Conservation (phyloP, 768 basidiomycete genomes). For the Termitomyces sp. region DNA sequence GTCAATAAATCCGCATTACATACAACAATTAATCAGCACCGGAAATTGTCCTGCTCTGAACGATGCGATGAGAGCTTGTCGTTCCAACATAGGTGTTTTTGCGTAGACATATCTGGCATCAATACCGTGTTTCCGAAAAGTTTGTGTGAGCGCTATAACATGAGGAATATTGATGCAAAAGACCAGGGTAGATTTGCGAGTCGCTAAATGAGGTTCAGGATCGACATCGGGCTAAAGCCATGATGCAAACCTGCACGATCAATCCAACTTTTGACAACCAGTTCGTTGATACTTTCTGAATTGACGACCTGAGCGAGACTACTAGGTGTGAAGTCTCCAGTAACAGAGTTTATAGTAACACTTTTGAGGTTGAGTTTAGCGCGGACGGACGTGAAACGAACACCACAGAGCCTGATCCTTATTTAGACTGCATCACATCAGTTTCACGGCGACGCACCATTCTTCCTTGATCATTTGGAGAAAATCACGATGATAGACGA, state of each 20-base stretch:
- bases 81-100: slow-evolving; percentile 57
- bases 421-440: slow-evolving; percentile 14
- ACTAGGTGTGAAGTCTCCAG: slow-evolving; percentile 79
- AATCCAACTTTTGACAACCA: slow-evolving; percentile 81
- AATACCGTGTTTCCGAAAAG: slow-evolving; percentile 69
- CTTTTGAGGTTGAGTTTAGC: slow-evolving; percentile 64
- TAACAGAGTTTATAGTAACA: slow-evolving; percentile 59
- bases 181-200: slow-evolving; percentile 83
- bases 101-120: slow-evolving; percentile 83
- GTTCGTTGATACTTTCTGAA: slow-evolving; percentile 66
- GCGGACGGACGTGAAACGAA: slow-evolving; percentile 79
- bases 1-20: slow-evolving; percentile 14
- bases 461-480: slow-evolving; percentile 89
- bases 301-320: slow-evolving; percentile 82
- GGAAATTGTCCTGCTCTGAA: slow-evolving; percentile 77
- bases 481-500: slow-evolving; percentile 91
- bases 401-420: slow-evolving; percentile 67
- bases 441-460: slow-evolving; percentile 46
- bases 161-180: slow-evolving; percentile 88
- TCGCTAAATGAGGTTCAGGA: slow-evolving; percentile 26
- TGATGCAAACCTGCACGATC: slow-evolving; percentile 67
- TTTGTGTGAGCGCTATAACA: slow-evolving; percentile 64
- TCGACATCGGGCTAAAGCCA: neutral
- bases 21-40: slow-evolving; percentile 87
- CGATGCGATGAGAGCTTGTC: slow-evolving; percentile 54